Evolutionary conservation across 148 eudicot genomes (phyloP).

Genomic region (Camellia japonica): DNA sequence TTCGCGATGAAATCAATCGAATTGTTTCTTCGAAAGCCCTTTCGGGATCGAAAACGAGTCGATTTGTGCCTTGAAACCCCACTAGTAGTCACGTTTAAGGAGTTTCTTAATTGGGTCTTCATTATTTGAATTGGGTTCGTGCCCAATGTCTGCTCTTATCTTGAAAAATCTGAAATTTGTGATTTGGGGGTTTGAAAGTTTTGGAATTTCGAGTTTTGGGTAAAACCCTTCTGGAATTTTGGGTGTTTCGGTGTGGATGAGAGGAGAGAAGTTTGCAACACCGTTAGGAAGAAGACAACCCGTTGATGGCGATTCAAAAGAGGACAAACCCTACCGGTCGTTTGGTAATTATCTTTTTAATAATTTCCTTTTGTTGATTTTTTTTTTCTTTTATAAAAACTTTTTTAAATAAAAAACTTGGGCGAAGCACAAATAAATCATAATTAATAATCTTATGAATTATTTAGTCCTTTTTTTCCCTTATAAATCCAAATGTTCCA

Average conservation of each 20-base stretch:
- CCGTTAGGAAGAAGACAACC: slow-evolving; percentile 66
- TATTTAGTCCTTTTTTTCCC: too few species aligned
- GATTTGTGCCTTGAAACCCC: slow-evolving; percentile 73
- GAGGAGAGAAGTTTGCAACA: slow-evolving; percentile 46
- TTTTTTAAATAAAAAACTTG: too few species aligned
- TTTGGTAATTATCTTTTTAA: too few species aligned
- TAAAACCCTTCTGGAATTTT: slow-evolving; percentile 25
- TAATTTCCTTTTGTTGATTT: too few species aligned
- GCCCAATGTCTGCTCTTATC: slow-evolving; percentile 15
- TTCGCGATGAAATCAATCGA: slow-evolving; percentile 59
- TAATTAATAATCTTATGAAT: too few species aligned
- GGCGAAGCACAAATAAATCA: too few species aligned
- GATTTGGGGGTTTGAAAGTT: slow-evolving; percentile 16
- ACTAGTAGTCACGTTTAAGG: slow-evolving; percentile 72
- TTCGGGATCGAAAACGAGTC: slow-evolving; percentile 78
- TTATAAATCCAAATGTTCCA: too few species aligned
- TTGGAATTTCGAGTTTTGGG: slow-evolving; percentile 24
- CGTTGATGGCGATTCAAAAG: slow-evolving; percentile 31
- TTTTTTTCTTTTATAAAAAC: too few species aligned
- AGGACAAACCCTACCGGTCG: too few species aligned
- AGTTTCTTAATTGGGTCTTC: slow-evolving; percentile 76
- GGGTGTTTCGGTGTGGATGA: slow-evolving; percentile 32
- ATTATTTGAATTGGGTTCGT: slow-evolving; percentile 23
- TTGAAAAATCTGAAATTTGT: slow-evolving; percentile 18
- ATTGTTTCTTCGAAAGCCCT: slow-evolving; percentile 80